Percentiles rank a stretch among this genome's conserved stretches.
These are phyloP conservation scores for Fusarium phyllophilum DNA, from an alignment of 2,329 filamentous ascomycete genomes.

Conservation along the genomic window DNA sequence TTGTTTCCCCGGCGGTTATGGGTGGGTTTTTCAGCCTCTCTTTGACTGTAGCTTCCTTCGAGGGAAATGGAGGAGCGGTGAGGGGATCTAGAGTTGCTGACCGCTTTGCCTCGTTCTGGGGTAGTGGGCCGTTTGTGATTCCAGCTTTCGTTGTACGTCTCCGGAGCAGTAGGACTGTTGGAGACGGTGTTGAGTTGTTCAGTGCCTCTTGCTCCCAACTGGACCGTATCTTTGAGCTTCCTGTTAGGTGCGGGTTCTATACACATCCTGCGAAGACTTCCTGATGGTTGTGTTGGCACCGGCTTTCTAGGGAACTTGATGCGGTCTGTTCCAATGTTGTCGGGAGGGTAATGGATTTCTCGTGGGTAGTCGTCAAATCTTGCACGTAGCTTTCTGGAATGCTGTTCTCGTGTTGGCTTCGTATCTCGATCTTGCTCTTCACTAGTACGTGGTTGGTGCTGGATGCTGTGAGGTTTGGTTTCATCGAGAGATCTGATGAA, in stretches of 20 bases:
- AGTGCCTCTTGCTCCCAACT: not conserved
- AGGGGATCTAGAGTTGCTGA: constrained; percentile 2
- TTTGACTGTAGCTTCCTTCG: not conserved
- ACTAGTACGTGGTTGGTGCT: constrained; percentile 1
- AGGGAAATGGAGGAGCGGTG: not conserved
- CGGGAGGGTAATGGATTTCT: constrained; percentile 18
- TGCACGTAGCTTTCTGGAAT: constrained; percentile 9
- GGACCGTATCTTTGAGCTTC: not conserved
- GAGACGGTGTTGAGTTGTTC: not conserved
- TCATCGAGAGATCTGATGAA: constrained; percentile 3
- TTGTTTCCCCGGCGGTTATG: constrained; percentile 23
- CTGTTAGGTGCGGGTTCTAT: constrained; percentile 27
- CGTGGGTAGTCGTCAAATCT: constrained; percentile 20
- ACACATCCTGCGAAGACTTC: not conserved
- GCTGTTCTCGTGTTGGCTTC: not conserved
- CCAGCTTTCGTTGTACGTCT: constrained; percentile 4
- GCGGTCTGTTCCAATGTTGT: not conserved
- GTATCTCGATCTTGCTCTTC: constrained; percentile 5
- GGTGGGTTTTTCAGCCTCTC: not conserved
- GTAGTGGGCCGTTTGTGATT: not conserved
- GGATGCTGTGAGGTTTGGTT: not conserved
- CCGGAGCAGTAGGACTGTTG: not conserved
- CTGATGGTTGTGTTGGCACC: not conserved
- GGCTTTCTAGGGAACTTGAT: constrained; percentile 16
- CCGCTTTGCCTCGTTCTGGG: constrained; percentile 4